Conservation (phyloP, 257 asterid species). For the Przewalskia tangutica region DNA sequence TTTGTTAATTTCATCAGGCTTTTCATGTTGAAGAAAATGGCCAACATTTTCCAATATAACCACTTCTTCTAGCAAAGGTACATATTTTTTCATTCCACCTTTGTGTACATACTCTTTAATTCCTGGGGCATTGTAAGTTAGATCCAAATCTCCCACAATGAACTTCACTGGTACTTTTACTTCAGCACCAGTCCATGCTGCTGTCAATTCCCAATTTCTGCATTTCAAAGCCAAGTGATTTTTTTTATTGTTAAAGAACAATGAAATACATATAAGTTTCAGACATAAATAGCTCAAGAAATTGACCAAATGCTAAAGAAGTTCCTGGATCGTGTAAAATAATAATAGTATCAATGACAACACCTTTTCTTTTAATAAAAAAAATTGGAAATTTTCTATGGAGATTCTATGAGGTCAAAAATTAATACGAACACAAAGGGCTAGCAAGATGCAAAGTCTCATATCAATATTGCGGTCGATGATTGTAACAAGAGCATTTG, state of each 20-base stretch:
- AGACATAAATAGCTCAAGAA: not conserved
- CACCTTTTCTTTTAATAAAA: too few relatives aligned
- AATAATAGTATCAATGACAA: too few relatives aligned
- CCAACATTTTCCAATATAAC: constrained; percentile 37
- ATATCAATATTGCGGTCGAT: not conserved
- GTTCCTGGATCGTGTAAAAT: not conserved
- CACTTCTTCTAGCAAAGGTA: constrained; percentile 25
- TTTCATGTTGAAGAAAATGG: constrained; percentile 32
- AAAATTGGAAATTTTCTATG: not conserved
- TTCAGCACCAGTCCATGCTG: constrained; percentile 35
- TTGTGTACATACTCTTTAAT: constrained; percentile 23
- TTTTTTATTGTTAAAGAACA: too few relatives aligned
- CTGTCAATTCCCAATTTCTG: constrained; percentile 50
- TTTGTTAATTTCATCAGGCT: constrained; percentile 17
- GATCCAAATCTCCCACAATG: constrained; percentile 33
- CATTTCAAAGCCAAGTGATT: not conserved
- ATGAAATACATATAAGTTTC: too few relatives aligned
- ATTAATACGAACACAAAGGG: not conserved
- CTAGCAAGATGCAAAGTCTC: not conserved
- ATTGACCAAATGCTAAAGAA: too few relatives aligned
- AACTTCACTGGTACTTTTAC: constrained; percentile 38
- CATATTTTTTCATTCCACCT: constrained; percentile 22
- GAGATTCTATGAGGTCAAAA: not conserved
- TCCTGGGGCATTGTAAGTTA: constrained; percentile 27
- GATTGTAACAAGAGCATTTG: not conserved